A percentile compares a stretch with the other conserved stretches of the same genome.
phyloP scores from a whole-genome alignment of 345 rosid species.

The Citropsis articulata region DNA sequence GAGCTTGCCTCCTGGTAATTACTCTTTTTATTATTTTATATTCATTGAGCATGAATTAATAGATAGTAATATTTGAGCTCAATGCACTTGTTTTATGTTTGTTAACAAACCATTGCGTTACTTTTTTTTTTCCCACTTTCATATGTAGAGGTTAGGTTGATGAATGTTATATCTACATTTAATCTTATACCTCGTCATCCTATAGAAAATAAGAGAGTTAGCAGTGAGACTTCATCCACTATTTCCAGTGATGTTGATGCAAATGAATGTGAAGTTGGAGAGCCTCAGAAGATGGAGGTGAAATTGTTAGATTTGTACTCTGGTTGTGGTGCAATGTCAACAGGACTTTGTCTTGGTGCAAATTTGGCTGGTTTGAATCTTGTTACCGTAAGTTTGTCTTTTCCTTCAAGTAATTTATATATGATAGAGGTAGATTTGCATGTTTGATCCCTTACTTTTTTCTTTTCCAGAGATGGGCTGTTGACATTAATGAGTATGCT shows the following conservation, averaged over 20 bases:
- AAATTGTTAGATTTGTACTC: constrained; percentile 66
- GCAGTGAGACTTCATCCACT: constrained; percentile 47
- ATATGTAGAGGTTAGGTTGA: neutral
- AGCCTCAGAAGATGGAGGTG: constrained; percentile 21
- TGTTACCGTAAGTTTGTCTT: constrained; percentile 44
- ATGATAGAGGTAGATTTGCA: neutral
- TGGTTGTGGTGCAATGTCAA: constrained; percentile 93
- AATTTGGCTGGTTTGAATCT: constrained; percentile 48
- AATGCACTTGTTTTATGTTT: neutral
- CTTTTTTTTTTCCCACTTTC: neutral
- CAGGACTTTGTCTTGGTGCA: constrained; percentile 76
- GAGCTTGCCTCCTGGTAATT: constrained; percentile 36
- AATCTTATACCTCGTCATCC: neutral
- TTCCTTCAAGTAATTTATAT: neutral
- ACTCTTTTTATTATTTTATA: neutral
- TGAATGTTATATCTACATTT: neutral
- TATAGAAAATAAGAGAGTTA: constrained; percentile 31
- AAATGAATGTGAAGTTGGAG: constrained; percentile 7
- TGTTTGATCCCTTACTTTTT: neutral
- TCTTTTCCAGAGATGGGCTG: constrained; percentile 65
- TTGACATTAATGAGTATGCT: constrained; percentile 56
- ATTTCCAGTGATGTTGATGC: constrained; percentile 43
- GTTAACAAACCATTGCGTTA: constrained; percentile 3
- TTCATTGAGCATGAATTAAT: neutral
- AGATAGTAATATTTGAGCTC: neutral